A percentile compares a stretch with the other conserved stretches of the same genome.
phyloP scores from a whole-genome alignment of 768 basidiomycete genomes.

The Russula foetens region DNA sequence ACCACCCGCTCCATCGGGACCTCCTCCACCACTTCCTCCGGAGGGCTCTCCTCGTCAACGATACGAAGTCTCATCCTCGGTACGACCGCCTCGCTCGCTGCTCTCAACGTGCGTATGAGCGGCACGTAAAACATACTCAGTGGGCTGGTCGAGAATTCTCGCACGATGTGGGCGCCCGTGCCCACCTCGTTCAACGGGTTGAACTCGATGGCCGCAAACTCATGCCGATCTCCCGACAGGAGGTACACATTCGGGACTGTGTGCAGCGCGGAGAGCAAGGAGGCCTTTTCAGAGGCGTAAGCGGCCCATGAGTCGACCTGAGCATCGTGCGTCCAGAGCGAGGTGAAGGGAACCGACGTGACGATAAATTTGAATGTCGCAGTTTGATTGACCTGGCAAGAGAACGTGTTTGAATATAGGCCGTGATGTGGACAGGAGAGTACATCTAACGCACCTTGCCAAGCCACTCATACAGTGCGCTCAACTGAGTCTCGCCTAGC shows the following conservation, averaged over 20 bases:
- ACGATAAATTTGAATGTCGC: constrained; percentile 73
- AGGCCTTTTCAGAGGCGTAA: constrained; percentile 49
- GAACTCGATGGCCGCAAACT: constrained; percentile 68
- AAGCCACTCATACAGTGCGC: constrained; percentile 56
- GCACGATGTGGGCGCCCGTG: constrained; percentile 31
- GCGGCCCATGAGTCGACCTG: constrained; percentile 63
- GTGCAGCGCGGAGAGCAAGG: constrained; percentile 49
- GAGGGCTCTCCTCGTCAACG: constrained; percentile 22
- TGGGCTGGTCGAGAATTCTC: constrained; percentile 64
- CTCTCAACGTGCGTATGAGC: constrained; percentile 43
- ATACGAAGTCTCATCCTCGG: constrained; percentile 26
- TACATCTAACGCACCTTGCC: constrained; percentile 31
- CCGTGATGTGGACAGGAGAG: background rate
- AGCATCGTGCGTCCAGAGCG: constrained; percentile 59
- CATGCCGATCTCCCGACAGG: constrained; percentile 69
- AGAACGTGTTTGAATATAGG: background rate
- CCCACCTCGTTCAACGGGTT: constrained; percentile 28
- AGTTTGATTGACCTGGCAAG: constrained; percentile 51
- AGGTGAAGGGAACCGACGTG: constrained; percentile 66
- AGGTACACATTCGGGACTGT: constrained; percentile 64
- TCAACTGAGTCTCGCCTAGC: constrained; percentile 60
- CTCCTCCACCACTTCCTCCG: constrained; percentile 27
- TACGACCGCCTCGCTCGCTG: constrained; percentile 38
- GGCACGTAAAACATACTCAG: constrained; percentile 65
- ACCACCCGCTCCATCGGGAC: constrained; percentile 47